phyloP scores from a whole-genome alignment of 257 asterid genomes.

The Primulina huaijiensis region DNA sequence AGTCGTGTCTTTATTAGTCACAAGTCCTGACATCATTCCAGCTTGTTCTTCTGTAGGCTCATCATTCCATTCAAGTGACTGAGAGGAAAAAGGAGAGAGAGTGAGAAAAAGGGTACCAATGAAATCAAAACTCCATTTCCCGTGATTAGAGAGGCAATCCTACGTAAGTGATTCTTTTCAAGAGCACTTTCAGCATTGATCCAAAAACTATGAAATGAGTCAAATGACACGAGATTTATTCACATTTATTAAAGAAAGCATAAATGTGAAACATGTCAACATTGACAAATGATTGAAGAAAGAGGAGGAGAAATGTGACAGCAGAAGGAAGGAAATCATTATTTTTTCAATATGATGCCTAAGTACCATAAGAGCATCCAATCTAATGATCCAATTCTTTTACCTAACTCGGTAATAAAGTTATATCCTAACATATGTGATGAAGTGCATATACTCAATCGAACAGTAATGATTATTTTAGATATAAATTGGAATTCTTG shows the following conservation, averaged over 20 bases:
- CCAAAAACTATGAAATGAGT: neutral
- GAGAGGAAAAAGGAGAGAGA: constrained; percentile 18
- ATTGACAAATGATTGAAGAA: neutral
- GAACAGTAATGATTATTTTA: neutral
- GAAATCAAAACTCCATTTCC: constrained; percentile 4
- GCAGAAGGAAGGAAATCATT: neutral
- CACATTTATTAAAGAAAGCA: constrained; percentile 1
- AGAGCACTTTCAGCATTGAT: neutral
- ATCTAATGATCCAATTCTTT: constrained; percentile 1
- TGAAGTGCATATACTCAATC: neutral
- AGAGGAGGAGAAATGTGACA: constrained; percentile 7
- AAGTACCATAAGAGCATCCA: constrained; percentile 9
- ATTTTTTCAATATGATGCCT: neutral
- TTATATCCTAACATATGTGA: neutral
- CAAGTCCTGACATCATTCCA: constrained; percentile 42
- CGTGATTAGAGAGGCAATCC: neutral
- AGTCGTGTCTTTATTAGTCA: constrained; percentile 41
- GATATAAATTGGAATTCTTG: constrained; percentile 3
- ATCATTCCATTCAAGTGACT: constrained; percentile 91
- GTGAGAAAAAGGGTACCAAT: constrained; percentile 11
- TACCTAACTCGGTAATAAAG: constrained; percentile 5
- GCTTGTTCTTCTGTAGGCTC: constrained; percentile 73
- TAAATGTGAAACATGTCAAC: neutral
- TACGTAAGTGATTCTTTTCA: neutral
- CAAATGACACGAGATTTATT: neutral